A percentile compares a stretch with the other conserved stretches of the same genome.
These are phyloP conservation scores for Hypoxylon fragiforme DNA, from an alignment of 495 filamentous ascomycete genomes.

Conservation along the genomic window DNA sequence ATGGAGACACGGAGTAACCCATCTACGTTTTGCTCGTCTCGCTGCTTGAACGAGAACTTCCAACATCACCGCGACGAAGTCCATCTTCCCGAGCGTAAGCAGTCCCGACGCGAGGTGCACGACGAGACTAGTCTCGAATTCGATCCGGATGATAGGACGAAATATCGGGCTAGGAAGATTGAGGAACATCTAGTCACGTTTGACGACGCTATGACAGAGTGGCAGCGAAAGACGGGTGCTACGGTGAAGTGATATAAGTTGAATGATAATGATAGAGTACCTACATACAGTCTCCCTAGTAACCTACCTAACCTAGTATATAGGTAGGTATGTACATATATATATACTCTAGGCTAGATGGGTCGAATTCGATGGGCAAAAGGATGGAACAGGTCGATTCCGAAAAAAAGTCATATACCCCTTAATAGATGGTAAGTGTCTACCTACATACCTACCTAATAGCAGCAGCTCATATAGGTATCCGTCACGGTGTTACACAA, in stretches of 20 bases:
- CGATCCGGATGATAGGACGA: slow-evolving; percentile 28
- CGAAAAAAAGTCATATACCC: too few relatives aligned
- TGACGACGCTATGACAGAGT: slow-evolving; percentile 36
- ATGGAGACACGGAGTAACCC: slow-evolving; percentile 36
- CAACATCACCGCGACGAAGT: slow-evolving; percentile 44
- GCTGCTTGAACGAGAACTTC: slow-evolving; percentile 47
- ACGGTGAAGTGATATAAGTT: slow-evolving; percentile 3
- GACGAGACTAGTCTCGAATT: slow-evolving; percentile 39
- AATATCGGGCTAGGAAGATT: slow-evolving; percentile 41
- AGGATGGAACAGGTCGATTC: too few relatives aligned
- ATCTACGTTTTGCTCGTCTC: slow-evolving; percentile 45
- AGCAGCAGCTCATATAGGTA: neutral
- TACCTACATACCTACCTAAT: neutral
- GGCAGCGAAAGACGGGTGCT: slow-evolving; percentile 41
- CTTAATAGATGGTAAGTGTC: neutral
- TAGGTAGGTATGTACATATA: neutral
- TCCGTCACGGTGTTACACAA: neutral
- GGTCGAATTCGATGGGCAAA: too few relatives aligned
- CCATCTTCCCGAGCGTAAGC: slow-evolving; percentile 42
- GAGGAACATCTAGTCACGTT: slow-evolving; percentile 34
- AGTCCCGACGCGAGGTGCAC: slow-evolving; percentile 18
- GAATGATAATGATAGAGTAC: neutral
- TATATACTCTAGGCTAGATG: too few relatives aligned
- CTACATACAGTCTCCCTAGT: neutral
- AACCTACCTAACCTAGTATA: neutral